Base-by-base conservation (phyloP, 345 rosid species). In the Eucalyptus decipiens region DNA sequence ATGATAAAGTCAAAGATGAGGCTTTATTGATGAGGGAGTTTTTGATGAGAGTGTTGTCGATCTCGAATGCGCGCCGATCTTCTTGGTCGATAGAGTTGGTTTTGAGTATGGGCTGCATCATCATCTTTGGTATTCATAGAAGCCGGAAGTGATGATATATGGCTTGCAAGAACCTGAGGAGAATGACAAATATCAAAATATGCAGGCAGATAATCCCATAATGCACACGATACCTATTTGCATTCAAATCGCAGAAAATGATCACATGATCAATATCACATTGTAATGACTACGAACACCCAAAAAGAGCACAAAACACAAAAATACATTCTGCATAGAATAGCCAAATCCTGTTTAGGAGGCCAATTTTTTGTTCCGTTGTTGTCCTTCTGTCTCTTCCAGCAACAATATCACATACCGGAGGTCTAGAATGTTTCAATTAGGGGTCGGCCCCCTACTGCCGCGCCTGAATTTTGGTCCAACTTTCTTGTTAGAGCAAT, bases 101-200 rank as follows among this genome's bases (percentile, higher is more conserved):
- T 50, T 50, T 50, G 54, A 50, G 21, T 50, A 17, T 50, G 54
- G 54, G 54, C 8, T 16, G 54, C 21, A 17, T 17, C 54, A 88
- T 89, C 54, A 50, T 54, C 58, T 45, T 94, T 94, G 58, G 92
- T 88, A 90, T 94, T 93, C 91, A 90, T 90, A 81, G 90, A 89
- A 67, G 90, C 28, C 48, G 18, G 72, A 42, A 52, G 87, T 15
- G 90, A 32, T 86, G 91, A 86, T 51, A 90, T 93, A 43, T 58
- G 92, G 87, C 88, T 89, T 87, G 86, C 88, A 56, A 87, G 90
- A 48, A 90, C 91, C 95, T 94, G 92, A 87, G 89, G 69, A 87
- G 89, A 54, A 87, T 32, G 52, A 54, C 40, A 65, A 87, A 28
- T 30, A 49, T 51, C 87, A 49, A 69, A 69, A 69, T 69, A 9